These are phyloP conservation scores for Haematococcus lacustris DNA, from an alignment of 139 green algal genomes.

Conservation along the genomic window DNA sequence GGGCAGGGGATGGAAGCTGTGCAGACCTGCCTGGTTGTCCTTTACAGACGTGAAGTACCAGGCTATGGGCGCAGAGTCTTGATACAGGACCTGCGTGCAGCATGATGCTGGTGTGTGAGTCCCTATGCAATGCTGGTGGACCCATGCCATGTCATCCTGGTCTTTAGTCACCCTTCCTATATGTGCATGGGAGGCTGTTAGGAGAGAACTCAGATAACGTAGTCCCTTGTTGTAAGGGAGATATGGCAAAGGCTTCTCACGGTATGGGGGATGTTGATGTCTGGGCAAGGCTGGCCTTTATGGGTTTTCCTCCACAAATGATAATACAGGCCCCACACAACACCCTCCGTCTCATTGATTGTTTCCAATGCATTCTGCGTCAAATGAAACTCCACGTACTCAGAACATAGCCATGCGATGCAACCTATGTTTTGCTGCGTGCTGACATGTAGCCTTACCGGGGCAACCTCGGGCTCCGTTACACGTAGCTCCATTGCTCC, in stretches of 20 bases:
- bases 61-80: slow-evolving; percentile 12
- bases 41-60: slow-evolving; percentile 36
- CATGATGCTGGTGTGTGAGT: background rate
- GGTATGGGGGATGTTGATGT: slow-evolving; percentile 29
- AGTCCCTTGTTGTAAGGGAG: background rate
- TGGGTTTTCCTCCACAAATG: slow-evolving; percentile 30
- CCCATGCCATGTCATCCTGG: background rate
- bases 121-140: background rate
- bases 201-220: background rate
- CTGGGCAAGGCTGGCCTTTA: slow-evolving; percentile 19
- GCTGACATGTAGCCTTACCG: no score
- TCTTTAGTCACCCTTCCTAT: background rate
- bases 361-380: background rate
- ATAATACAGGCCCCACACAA: slow-evolving; percentile 27
- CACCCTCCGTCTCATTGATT: slow-evolving; percentile 17
- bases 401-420: no score
- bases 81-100: slow-evolving; percentile 18
- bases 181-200: background rate
- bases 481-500: no score
- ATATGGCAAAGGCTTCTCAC: slow-evolving; percentile 1
- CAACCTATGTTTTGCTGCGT: no score
- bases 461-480: no score
- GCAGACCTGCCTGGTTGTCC: slow-evolving; percentile 15
- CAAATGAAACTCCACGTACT: no score
- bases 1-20: background rate